phyloP scores from a whole-genome alignment of 257 asterid genomes.

The Lycium barbarum region DNA sequence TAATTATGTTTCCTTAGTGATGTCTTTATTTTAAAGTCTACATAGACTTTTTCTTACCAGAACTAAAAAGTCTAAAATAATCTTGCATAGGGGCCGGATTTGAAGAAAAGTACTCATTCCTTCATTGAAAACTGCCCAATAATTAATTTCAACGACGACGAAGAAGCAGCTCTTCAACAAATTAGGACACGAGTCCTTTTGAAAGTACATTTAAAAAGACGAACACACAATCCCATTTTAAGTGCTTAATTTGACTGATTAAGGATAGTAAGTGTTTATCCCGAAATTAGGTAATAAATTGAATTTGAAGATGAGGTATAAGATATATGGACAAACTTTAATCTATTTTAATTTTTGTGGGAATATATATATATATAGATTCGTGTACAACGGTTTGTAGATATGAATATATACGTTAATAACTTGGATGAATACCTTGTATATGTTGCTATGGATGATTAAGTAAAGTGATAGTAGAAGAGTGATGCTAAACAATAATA shows the following conservation, averaged over 20 bases:
- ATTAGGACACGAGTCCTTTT: not conserved
- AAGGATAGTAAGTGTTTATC: not conserved
- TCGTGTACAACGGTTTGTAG: too few relatives aligned
- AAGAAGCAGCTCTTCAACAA: not conserved
- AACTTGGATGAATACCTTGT: too few relatives aligned
- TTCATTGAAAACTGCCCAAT: not conserved
- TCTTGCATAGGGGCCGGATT: not conserved
- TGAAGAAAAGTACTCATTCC: not conserved
- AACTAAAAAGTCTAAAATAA: not conserved
- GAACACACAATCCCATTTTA: not conserved
- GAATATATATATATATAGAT: too few relatives aligned
- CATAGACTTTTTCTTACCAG: too few relatives aligned
- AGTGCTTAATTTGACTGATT: not conserved
- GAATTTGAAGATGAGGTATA: too few relatives aligned
- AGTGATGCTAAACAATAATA: too few relatives aligned
- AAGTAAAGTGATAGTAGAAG: too few relatives aligned
- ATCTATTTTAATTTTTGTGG: too few relatives aligned
- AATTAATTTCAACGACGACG: slow-evolving; percentile 4
- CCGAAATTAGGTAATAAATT: too few relatives aligned
- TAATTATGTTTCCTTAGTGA: not conserved
- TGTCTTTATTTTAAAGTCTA: not conserved
- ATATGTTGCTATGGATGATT: too few relatives aligned
- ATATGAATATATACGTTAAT: too few relatives aligned
- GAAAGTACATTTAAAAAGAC: not conserved
- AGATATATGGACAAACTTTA: too few relatives aligned